Evolutionary conservation across 1,284 basidiomycete species (phyloP), one percentile per base, ranked within the genome.

Genomic region (Kalmanozyma brasiliensis): DNA sequence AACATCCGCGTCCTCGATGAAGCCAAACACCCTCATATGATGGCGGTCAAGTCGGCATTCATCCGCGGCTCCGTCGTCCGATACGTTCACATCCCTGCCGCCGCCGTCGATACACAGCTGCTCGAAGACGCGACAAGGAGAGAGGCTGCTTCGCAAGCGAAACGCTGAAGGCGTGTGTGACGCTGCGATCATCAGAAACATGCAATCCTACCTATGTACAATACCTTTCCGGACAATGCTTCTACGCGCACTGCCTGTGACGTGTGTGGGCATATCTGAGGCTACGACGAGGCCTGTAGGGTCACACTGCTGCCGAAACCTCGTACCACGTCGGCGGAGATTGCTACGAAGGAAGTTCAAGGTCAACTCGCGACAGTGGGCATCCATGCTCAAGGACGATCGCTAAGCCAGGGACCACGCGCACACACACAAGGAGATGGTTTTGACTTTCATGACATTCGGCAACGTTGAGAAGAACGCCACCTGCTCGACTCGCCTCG

Each of bases 21-120:
- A 79, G 90, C 90, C 49, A 86, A 91, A 74, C 93, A 98, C 84
- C 96, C 96, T 20, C 96, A 99, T 83, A 96, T 98, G 94, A 93
- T 97, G 89, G 94, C 96, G 0, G 94, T 98, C 43, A 96, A 95
- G 85, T 98, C 97, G 82, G 95, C 93, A 81, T 99, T 98, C 83
- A 98, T 98, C 77, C 90, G 96, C 55, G 96, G 96, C 59, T 97
- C 94, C 3, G 96, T 98, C 13, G 94, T 98, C 34, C 89, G 96
- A 73, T 99, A 98, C 81, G 96, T 98, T 10, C 91, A 96, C 82
- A 86, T 98, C 57, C 92, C 94, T 3, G 88, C 92, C 19, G 89
- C 92, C 58, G 91, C 92, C 64, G 93, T 98, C 64, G 95, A 99
- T 83, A 97, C 94, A 5, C 94, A 96, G 74, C 84, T 98, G 48